Evolutionary conservation across 192 early-diverging fungal genomes (phyloP), one percentile per base, ranked within the genome.

Genomic region (Helicostylum pulchrum): DNA sequence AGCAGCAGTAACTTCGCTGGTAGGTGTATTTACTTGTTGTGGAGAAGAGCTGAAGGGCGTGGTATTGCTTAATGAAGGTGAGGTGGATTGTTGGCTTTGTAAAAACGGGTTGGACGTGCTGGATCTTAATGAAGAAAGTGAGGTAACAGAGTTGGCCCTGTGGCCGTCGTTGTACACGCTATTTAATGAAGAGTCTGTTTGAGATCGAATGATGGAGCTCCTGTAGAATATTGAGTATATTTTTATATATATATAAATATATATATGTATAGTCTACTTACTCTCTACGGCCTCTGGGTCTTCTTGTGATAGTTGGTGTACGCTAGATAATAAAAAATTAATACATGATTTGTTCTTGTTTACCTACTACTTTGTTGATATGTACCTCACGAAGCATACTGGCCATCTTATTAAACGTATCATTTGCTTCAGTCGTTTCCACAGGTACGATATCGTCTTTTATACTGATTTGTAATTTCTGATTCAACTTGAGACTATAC

Each of bases 381-480:
- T 20, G 9, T 55, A 56, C 53, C 53, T 56, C 53, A 36, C 53
- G 31, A 19, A 56, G n/a, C 17, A 56, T 56, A 19, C 15, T 36
- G 9, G 53, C 34, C 2, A 56, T 32, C 17, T 17, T 56, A 56
- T 56, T 56, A 34, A 56, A 56, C n/a, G 53, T 36, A 3, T 56
- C 32, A 19, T 19, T 56, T 39, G 53, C 34, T 3, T 56, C 34
- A 4, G 2, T 56, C 9, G 31, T 30, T 4, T 39, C 32, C 36
- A 36, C n/a, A 3, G 7, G 31, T 10, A 56, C 53, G 20, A 4
- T 19, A 0, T 56, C 31, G 36, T 56, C 34, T 17, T 30, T 4
- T 36, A 56, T 56, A 39, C 36, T 56, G 53, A 56, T 36, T 3
- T 56, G 53, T 36, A 56, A 20, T 20, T 20, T 56, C 32, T 56